Evolutionary conservation across 1,284 basidiomycete genomes (phyloP).

Genomic region (Leccinum angustisporum): DNA sequence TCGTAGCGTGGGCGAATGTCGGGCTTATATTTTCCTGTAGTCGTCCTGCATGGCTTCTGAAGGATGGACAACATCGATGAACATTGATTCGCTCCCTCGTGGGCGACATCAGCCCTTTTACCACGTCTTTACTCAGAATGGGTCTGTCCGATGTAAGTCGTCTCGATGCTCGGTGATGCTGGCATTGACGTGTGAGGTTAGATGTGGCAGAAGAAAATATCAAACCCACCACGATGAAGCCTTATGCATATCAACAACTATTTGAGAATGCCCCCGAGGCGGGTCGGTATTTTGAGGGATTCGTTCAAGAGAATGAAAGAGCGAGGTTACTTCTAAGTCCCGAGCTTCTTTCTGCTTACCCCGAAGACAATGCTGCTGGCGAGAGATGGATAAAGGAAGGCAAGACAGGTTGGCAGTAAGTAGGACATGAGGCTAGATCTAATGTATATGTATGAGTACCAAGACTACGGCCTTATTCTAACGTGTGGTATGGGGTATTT

Average conservation of each 20-base stretch:
- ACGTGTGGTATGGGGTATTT: background rate
- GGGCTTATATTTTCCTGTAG: slow-evolving; percentile 30
- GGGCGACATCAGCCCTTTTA: slow-evolving; percentile 58
- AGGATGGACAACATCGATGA: slow-evolving; percentile 48
- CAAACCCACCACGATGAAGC: slow-evolving; percentile 27
- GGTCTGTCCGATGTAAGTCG: slow-evolving; percentile 43
- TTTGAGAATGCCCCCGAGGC: slow-evolving; percentile 26
- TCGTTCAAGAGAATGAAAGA: slow-evolving; percentile 21
- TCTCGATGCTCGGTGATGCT: background rate
- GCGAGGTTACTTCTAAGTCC: slow-evolving; percentile 31
- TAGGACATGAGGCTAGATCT: background rate
- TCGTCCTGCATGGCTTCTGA: slow-evolving; percentile 42
- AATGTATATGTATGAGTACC: slow-evolving; percentile 1
- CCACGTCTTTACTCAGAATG: slow-evolving; percentile 39
- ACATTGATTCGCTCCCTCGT: slow-evolving; percentile 39
- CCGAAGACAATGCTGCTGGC: slow-evolving; percentile 30
- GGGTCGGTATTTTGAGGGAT: slow-evolving; percentile 38
- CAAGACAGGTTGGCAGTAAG: slow-evolving; percentile 7
- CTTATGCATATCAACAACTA: slow-evolving; percentile 24
- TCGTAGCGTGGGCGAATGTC: background rate
- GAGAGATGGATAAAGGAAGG: slow-evolving; percentile 28
- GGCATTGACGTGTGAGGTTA: slow-evolving; percentile 16
- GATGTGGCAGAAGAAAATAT: slow-evolving; percentile 47
- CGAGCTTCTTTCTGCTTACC: slow-evolving; percentile 31
- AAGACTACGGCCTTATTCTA: background rate